phyloP scores from a whole-genome alignment of 225 moss, liverwort and hornwort genomes.

The Marchantia paleacea region DNA sequence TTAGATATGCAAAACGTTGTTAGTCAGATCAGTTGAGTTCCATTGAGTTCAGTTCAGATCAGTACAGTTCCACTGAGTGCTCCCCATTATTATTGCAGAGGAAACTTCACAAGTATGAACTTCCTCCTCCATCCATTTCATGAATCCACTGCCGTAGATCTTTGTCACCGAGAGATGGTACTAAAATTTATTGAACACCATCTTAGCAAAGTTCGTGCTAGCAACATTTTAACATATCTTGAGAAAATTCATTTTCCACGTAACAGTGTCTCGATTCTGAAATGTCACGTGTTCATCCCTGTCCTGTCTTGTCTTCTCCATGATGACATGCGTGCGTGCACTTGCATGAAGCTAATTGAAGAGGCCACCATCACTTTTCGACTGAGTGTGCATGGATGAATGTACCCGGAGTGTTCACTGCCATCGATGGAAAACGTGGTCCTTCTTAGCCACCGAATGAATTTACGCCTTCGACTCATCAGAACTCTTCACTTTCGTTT shows the following conservation, averaged over 20 bases:
- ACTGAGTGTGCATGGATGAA: too few species aligned
- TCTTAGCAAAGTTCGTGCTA: background rate
- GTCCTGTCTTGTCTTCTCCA: too few species aligned
- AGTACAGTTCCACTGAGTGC: background rate
- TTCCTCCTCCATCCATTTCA: background rate
- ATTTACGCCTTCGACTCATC: too few species aligned
- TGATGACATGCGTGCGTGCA: too few species aligned
- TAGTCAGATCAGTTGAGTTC: background rate
- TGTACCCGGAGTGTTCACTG: too few species aligned
- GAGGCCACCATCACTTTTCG: too few species aligned
- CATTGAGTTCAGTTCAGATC: background rate
- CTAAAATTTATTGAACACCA: background rate
- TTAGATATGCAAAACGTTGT: background rate
- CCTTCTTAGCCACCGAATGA: too few species aligned
- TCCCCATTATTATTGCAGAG: background rate
- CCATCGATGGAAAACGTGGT: too few species aligned
- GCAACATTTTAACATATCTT: background rate
- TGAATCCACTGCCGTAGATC: background rate
- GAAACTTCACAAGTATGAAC: background rate
- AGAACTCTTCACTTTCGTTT: too few species aligned
- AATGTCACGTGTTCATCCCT: too few species aligned
- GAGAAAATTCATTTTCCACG: background rate
- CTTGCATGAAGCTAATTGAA: too few species aligned
- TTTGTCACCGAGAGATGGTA: background rate
- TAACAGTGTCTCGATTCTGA: background rate